Percentiles rank a stretch among this genome's conserved stretches.
phyloP scores from a whole-genome alignment of 192 early-diverging fungal species.

The Coemansia sp. region DNA sequence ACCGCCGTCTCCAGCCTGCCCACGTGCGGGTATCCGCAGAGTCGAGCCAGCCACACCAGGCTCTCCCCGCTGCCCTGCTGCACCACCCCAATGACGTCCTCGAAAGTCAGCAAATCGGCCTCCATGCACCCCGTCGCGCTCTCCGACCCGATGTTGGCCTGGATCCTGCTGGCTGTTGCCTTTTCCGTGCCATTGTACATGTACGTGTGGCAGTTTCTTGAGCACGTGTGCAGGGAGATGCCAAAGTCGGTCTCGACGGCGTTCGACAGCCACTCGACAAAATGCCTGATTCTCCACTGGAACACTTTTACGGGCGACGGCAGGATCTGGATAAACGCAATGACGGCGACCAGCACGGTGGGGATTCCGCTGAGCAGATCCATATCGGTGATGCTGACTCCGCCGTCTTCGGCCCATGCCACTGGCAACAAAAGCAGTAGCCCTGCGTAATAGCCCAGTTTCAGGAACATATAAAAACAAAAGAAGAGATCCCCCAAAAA shows the following conservation, averaged over 20 bases:
- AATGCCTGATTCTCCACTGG: slow-evolving; percentile 5
- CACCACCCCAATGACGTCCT: slow-evolving; percentile 16
- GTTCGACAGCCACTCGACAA: slow-evolving; percentile 14
- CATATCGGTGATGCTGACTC: slow-evolving; percentile 14
- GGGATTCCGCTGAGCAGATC: slow-evolving; percentile 28
- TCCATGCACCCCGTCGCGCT: slow-evolving; percentile 12
- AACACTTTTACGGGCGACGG: slow-evolving; percentile 15
- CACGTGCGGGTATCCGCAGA: slow-evolving; percentile 19
- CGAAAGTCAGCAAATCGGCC: neutral
- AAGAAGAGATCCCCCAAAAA: too few species aligned
- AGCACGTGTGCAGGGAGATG: slow-evolving; percentile 18
- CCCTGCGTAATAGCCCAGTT: too few species aligned
- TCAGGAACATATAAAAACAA: too few species aligned
- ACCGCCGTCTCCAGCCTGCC: slow-evolving; percentile 1
- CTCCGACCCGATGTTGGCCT: slow-evolving; percentile 11
- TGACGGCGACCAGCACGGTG: slow-evolving; percentile 2
- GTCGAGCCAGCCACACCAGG: slow-evolving; percentile 12
- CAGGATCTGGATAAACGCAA: slow-evolving; percentile 20
- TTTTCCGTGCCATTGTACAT: slow-evolving; percentile 15
- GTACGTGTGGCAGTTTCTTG: slow-evolving; percentile 14
- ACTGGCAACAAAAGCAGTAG: too few species aligned
- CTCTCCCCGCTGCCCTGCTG: slow-evolving; percentile 8
- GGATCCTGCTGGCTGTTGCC: slow-evolving; percentile 11
- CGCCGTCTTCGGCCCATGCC: neutral
- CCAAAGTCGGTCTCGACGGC: slow-evolving; percentile 22